Percentiles rank a stretch among this genome's conserved stretches.
Evolutionary conservation across 2,329 filamentous ascomycete species (phyloP).

Genomic region (Byssothecium circinans): DNA sequence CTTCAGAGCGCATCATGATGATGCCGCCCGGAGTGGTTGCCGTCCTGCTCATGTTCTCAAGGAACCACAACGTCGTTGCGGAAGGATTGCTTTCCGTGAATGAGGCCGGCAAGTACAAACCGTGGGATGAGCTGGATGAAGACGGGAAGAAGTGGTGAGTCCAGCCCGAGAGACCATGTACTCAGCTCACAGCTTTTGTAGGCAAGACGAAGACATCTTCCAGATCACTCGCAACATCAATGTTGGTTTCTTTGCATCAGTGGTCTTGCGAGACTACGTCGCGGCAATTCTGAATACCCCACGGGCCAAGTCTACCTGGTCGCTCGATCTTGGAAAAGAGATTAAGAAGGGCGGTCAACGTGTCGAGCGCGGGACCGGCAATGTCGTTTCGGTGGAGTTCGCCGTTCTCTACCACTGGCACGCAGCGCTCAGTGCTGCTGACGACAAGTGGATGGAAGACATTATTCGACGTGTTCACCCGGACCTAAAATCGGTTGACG

Average conservation of each 20-base stretch:
- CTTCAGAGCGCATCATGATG: conserved; percentile 62
- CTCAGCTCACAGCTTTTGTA: conserved; percentile 16
- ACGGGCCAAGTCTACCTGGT: conserved; percentile 72
- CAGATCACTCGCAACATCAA: conserved; percentile 52
- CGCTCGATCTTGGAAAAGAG: conserved; percentile 67
- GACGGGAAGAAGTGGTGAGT: conserved; percentile 23
- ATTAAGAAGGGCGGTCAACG: conserved; percentile 40
- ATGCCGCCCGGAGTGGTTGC: conserved; percentile 70
- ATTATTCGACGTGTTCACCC: conserved; percentile 29
- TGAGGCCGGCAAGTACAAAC: conserved; percentile 73
- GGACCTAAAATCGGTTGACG: conserved; percentile 31
- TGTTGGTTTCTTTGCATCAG: conserved; percentile 58
- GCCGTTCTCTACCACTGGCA: conserved; percentile 85
- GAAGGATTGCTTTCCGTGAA: conserved; percentile 76
- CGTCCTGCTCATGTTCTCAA: conserved; percentile 66
- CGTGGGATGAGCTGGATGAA: conserved; percentile 53
- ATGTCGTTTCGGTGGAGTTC: conserved; percentile 80
- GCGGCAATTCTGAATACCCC: conserved; percentile 74
- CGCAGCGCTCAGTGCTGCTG: conserved; percentile 69
- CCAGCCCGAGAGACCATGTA: not conserved
- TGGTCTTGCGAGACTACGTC: conserved; percentile 75
- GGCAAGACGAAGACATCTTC: conserved; percentile 51
- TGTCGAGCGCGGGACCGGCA: conserved; percentile 68
- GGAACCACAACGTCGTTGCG: conserved; percentile 81
- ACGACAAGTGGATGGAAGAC: conserved; percentile 76